A percentile compares a stretch with the other conserved stretches of the same genome.
Conservation (phyloP, 169 alveolate genomes). For the Cryptosporidium ubiquitum region DNA sequence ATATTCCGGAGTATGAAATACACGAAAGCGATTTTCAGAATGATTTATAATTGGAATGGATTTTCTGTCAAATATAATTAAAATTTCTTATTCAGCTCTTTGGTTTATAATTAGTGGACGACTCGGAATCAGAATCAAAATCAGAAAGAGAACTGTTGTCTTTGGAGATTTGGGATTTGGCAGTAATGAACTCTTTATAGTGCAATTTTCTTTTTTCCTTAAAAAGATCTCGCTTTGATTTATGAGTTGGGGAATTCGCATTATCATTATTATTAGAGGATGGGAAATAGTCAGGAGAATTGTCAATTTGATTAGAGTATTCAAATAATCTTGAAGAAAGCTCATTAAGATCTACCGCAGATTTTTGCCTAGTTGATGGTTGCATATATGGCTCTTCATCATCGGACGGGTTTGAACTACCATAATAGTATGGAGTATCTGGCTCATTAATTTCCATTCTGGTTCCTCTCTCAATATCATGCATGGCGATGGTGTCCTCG, state of each 20-base stretch:
- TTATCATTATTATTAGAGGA: neutral
- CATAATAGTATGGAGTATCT: constrained; percentile 51
- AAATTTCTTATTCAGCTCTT: neutral
- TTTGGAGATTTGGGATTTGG: constrained; percentile 2
- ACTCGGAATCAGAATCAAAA: neutral
- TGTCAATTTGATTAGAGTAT: neutral
- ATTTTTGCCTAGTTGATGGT: neutral
- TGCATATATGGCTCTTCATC: neutral
- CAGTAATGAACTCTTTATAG: constrained; percentile 38
- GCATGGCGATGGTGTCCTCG: constrained; percentile 55
- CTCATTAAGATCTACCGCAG: constrained; percentile 29
- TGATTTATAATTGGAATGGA: neutral
- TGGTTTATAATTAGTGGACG: neutral
- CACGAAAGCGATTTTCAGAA: neutral
- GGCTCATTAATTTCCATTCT: constrained; percentile 69
- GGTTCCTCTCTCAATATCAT: constrained; percentile 63
- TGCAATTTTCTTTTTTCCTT: constrained; percentile 44
- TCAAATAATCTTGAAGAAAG: constrained; percentile 49
- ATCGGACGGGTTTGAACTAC: constrained; percentile 35
- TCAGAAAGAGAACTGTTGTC: neutral
- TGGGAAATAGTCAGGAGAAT: neutral
- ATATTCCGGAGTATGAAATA: constrained; percentile 11
- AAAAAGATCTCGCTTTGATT: neutral
- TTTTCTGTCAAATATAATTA: no score
- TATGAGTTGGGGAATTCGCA: constrained; percentile 13